Evolutionary conservation across 2,329 filamentous ascomycete species (phyloP).

Genomic region (Pleoardoris graminearum): DNA sequence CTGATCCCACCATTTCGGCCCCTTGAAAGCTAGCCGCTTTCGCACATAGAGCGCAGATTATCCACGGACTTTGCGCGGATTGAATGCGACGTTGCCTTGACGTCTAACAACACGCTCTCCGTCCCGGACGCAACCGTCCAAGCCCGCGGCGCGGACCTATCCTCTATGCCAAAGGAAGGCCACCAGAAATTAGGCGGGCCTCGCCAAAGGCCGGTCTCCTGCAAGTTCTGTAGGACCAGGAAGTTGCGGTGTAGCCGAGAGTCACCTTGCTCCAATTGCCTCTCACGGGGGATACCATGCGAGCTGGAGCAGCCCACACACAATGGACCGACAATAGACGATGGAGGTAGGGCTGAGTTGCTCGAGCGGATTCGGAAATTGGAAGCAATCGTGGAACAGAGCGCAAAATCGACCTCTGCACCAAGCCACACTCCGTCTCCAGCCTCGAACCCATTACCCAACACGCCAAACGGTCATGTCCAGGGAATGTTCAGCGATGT

Average conservation of each 20-base stretch:
- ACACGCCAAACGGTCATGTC: background rate
- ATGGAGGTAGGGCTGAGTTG: constrained; percentile 12
- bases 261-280: constrained; percentile 33
- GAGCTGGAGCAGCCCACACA: constrained; percentile 10
- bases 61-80: constrained; percentile 3
- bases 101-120: no score
- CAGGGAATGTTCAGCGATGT: background rate
- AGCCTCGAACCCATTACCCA: background rate
- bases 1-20: background rate
- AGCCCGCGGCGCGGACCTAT: background rate
- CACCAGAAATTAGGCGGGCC: constrained; percentile 2
- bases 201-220: constrained; percentile 26
- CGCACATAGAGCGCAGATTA: background rate
- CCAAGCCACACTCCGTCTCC: background rate
- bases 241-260: constrained; percentile 34
- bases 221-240: constrained; percentile 28
- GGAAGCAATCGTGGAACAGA: constrained; percentile 15
- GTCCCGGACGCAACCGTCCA: no score
- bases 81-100: no score
- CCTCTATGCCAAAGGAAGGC: constrained; percentile 19
- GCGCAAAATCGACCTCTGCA: background rate
- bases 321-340: background rate
- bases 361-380: constrained; percentile 20
- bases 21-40: background rate
- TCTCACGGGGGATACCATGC: constrained; percentile 23